Percentiles rank a stretch among this genome's conserved stretches.
Evolutionary conservation across 1,284 basidiomycete genomes (phyloP).

Genomic region (Thelephora terrestris): DNA sequence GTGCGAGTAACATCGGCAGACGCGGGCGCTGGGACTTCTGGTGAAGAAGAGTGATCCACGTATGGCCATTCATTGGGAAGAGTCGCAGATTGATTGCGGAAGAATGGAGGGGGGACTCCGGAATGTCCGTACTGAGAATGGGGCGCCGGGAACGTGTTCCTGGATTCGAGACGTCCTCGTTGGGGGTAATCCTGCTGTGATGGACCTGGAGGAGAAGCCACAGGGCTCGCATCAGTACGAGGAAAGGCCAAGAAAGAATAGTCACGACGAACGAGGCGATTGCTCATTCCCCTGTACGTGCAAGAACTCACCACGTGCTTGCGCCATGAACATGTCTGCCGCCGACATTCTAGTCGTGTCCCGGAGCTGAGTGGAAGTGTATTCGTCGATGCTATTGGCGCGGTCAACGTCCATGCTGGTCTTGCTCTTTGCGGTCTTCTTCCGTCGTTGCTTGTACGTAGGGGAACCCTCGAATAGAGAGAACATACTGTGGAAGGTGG

Average conservation of each 20-base stretch:
- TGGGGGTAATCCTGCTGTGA: no score
- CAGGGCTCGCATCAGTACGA: background rate
- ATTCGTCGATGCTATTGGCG: background rate
- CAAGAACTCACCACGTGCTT: conserved; percentile 45
- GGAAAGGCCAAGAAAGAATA: background rate
- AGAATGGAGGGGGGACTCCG: background rate
- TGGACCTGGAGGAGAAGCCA: background rate
- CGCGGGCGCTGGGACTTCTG: background rate
- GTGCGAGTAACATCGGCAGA: conserved; percentile 25
- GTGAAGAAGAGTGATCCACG: background rate
- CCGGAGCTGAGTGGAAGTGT: conserved; percentile 6
- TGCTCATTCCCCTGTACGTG: background rate
- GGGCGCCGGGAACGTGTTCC: background rate
- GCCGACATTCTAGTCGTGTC: conserved; percentile 31
- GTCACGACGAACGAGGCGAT: background rate
- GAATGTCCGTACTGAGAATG: no score
- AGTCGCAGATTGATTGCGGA: background rate
- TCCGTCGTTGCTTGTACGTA: conserved; percentile 79
- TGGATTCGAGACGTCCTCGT: background rate
- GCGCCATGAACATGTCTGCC: conserved; percentile 53
- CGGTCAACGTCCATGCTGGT: background rate
- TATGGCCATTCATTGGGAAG: background rate
- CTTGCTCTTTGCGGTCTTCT: conserved; percentile 41
- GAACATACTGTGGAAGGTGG: conserved; percentile 52
- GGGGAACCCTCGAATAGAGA: conserved; percentile 76